phyloP scores from a whole-genome alignment of 192 early-diverging fungal species.

The Allomyces arbusculus region DNA sequence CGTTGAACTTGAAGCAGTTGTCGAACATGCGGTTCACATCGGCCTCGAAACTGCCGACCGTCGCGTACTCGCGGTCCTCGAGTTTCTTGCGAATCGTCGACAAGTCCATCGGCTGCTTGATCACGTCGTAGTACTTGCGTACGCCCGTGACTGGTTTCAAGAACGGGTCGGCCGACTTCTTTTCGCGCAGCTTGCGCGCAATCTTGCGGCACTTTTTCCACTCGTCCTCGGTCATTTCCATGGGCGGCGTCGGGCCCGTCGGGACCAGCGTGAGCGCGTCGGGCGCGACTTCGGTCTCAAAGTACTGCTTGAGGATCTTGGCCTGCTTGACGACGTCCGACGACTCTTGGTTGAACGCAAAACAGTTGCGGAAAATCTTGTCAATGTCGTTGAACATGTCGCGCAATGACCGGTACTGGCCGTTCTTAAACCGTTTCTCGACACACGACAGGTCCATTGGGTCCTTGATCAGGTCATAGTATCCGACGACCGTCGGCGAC shows the following conservation, averaged over 20 bases:
- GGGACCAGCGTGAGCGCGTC: not conserved
- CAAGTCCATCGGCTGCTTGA: constrained; percentile 50
- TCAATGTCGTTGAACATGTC: not conserved
- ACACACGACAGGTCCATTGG: not conserved
- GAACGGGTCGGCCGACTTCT: not conserved
- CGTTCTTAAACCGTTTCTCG: not conserved
- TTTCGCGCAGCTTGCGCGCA: not conserved
- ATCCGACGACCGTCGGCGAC: not conserved
- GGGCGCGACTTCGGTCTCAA: not conserved
- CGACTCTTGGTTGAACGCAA: not conserved
- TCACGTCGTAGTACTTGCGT: constrained; percentile 37
- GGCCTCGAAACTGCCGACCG: constrained; percentile 14
- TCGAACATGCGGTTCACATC: constrained; percentile 39
- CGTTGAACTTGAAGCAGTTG: constrained; percentile 54
- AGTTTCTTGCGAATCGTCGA: constrained; percentile 26
- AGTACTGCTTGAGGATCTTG: not conserved
- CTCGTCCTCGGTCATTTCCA: not conserved
- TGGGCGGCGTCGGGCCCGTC: not conserved
- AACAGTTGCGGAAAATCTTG: not conserved
- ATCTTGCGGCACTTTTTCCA: not conserved
- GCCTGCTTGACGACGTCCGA: not conserved
- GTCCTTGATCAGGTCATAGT: not conserved
- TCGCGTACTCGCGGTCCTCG: constrained; percentile 16
- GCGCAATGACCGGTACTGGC: not conserved
- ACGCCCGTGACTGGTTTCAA: constrained; percentile 7